A percentile compares a stretch with the other conserved stretches of the same genome.
These are phyloP conservation scores for Curvularia sp. DNA, from an alignment of 2,329 filamentous ascomycete genomes.

Conservation along the genomic window DNA sequence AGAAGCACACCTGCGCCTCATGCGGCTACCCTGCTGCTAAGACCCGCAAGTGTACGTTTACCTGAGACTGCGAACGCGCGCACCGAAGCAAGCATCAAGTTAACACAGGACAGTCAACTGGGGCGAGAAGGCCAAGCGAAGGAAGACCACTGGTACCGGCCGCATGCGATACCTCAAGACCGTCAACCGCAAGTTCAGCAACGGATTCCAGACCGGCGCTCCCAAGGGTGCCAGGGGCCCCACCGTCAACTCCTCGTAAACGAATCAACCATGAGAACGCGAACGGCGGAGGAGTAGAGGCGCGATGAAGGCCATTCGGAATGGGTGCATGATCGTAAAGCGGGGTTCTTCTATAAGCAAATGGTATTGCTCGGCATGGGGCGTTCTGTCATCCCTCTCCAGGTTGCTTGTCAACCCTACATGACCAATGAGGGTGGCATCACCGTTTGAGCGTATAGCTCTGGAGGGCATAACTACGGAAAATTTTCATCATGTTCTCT, in stretches of 20 bases:
- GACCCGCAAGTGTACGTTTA: slow-evolving; percentile 95
- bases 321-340: slow-evolving; percentile 41
- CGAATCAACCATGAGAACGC: slow-evolving; percentile 19
- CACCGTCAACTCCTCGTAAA: slow-evolving; percentile 37
- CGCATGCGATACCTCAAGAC: slow-evolving; percentile 95
- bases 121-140: slow-evolving; percentile 99
- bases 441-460: slow-evolving; percentile 39
- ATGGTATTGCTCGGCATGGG: slow-evolving; percentile 49
- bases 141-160: slow-evolving; percentile 98
- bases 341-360: slow-evolving; percentile 44
- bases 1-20: slow-evolving; percentile 96
- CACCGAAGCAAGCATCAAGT: slow-evolving; percentile 21
- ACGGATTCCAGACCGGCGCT: slow-evolving; percentile 91
- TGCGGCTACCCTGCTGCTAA: slow-evolving; percentile 98
- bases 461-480: slow-evolving; percentile 49
- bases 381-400: slow-evolving; percentile 48
- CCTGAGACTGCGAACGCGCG: slow-evolving; percentile 14
- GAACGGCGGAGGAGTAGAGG: slow-evolving; percentile 30
- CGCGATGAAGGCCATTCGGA: slow-evolving; percentile 35
- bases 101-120: slow-evolving; percentile 80
- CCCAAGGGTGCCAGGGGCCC: slow-evolving; percentile 83
- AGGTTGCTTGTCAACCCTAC: slow-evolving; percentile 42
- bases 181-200: slow-evolving; percentile 92
- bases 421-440: slow-evolving; percentile 41
- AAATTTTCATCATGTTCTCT: slow-evolving; percentile 50